Evolutionary conservation across 2,329 filamentous ascomycete species (phyloP).

Genomic region (Fusarium phyllophilum): DNA sequence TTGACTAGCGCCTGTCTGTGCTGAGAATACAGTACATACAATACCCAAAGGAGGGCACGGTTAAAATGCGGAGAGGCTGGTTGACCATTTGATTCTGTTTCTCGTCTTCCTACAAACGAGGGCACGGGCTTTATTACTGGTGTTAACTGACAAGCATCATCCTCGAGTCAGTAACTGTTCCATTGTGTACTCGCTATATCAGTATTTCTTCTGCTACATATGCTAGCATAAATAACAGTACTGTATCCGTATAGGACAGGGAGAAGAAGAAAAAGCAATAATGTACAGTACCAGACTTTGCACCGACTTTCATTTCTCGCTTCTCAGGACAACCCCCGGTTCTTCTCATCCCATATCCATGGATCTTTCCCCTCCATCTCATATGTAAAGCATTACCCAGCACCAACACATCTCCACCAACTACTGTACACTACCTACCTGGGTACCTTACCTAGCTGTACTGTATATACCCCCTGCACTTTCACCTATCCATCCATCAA

Average conservation of each 20-base stretch:
- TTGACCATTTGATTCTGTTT: not conserved
- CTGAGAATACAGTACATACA: not conserved
- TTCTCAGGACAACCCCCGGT: not conserved
- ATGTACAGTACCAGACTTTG: not conserved
- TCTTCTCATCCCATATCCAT: not conserved
- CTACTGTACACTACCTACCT: not conserved
- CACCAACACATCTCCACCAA: not conserved
- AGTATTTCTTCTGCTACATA: not conserved
- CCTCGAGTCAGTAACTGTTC: not conserved
- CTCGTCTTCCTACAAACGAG: not conserved
- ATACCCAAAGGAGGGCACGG: not conserved
- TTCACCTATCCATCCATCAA: not conserved
- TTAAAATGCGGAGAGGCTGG: not conserved
- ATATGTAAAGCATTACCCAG: not conserved
- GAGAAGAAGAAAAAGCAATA: not conserved
- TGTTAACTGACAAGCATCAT: not conserved
- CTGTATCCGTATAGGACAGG: not conserved
- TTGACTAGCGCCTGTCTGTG: conserved; percentile 24
- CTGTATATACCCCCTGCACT: not conserved
- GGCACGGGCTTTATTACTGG: not conserved
- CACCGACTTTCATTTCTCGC: not conserved
- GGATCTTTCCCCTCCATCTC: not conserved
- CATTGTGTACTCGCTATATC: not conserved
- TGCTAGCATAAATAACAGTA: not conserved
- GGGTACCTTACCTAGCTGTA: not conserved